Percentiles rank a stretch among this genome's conserved stretches.
Conservation (phyloP, 2,329 filamentous ascomycete genomes). For the Domatiomyces globalis region DNA sequence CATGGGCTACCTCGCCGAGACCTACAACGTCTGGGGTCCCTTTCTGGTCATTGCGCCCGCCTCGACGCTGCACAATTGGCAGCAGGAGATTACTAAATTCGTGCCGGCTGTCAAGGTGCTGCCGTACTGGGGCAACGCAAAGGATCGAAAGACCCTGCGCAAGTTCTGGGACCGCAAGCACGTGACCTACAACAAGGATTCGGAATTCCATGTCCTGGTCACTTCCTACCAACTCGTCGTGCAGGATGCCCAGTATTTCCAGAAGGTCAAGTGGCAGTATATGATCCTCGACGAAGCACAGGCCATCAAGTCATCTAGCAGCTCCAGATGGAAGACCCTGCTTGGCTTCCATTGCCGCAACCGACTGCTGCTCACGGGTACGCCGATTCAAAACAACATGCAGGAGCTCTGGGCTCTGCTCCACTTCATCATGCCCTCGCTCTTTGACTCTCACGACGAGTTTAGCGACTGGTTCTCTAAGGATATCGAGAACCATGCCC, state of each 20-base stretch:
- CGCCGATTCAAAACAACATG: slow-evolving; percentile 99
- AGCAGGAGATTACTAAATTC: slow-evolving; percentile 92
- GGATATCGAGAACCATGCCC: slow-evolving; percentile 86
- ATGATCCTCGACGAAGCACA: slow-evolving; percentile 99
- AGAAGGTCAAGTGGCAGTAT: slow-evolving; percentile 99
- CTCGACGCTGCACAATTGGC: slow-evolving; percentile 97
- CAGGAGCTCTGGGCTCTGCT: slow-evolving; percentile 94
- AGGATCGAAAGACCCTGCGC: slow-evolving; percentile 84
- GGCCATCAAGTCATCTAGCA: slow-evolving; percentile 95
- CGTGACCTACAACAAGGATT: slow-evolving; percentile 83
- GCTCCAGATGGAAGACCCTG: slow-evolving; percentile 91
- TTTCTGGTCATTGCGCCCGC: slow-evolving; percentile 94
- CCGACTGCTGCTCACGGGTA: slow-evolving; percentile 82
- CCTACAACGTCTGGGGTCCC: slow-evolving; percentile 95
- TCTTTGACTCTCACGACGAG: slow-evolving; percentile 55
- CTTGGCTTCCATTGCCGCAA: slow-evolving; percentile 92
- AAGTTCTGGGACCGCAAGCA: slow-evolving; percentile 99
- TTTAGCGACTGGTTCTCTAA: slow-evolving; percentile 42
- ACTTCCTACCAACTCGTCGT: slow-evolving; percentile 97
- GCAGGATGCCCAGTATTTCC: slow-evolving; percentile 90
- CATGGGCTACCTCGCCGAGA: slow-evolving; percentile 95
- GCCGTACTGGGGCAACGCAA: slow-evolving; percentile 92
- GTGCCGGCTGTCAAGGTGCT: slow-evolving; percentile 89
- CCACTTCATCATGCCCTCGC: slow-evolving; percentile 99
- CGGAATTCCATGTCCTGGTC: slow-evolving; percentile 87